Evolutionary conservation across 1,139 yeast genomes (phyloP).

Genomic region (Blastobotrys persicus): DNA sequence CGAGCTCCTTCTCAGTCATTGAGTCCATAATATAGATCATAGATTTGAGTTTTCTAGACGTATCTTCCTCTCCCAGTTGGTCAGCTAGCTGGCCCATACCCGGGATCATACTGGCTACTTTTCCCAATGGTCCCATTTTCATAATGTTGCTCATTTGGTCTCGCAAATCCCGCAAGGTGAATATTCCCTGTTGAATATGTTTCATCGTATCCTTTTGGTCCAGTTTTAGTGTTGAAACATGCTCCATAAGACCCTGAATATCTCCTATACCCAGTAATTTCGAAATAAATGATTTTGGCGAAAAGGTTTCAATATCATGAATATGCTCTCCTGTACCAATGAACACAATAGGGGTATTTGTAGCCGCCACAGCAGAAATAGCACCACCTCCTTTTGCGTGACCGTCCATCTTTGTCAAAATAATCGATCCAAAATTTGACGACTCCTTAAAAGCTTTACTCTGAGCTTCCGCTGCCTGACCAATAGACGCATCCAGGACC

Average conservation of each 20-base stretch:
- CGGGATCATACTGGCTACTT: slow-evolving; percentile 94
- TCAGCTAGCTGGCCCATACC: slow-evolving; percentile 80
- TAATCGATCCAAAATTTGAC: slow-evolving; percentile 90
- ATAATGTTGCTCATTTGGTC: slow-evolving; percentile 92
- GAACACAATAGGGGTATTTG: slow-evolving; percentile 92
- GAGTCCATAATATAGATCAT: slow-evolving; percentile 95
- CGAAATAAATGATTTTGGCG: slow-evolving; percentile 85
- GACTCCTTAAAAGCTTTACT: slow-evolving; percentile 92
- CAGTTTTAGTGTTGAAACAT: slow-evolving; percentile 80
- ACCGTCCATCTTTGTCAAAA: slow-evolving; percentile 96
- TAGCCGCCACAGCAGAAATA: slow-evolving; percentile 96
- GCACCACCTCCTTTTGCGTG: slow-evolving; percentile 99
- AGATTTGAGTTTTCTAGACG: slow-evolving; percentile 72
- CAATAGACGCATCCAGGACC: slow-evolving; percentile 97
- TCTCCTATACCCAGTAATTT: slow-evolving; percentile 94
- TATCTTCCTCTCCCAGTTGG: slow-evolving; percentile 82
- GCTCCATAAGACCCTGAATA: slow-evolving; percentile 90
- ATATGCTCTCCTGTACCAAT: slow-evolving; percentile 99
- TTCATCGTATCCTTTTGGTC: slow-evolving; percentile 93
- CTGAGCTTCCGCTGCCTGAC: slow-evolving; percentile 97
- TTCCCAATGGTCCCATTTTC: slow-evolving; percentile 95
- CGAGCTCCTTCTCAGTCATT: slow-evolving; percentile 90
- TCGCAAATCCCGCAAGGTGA: slow-evolving; percentile 86
- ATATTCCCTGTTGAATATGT: slow-evolving; percentile 91
- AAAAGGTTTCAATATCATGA: slow-evolving; percentile 86